A percentile compares a stretch with the other conserved stretches of the same genome.
phyloP scores from a whole-genome alignment of 352 stramenopile species.

The Pythium aristosporum region DNA sequence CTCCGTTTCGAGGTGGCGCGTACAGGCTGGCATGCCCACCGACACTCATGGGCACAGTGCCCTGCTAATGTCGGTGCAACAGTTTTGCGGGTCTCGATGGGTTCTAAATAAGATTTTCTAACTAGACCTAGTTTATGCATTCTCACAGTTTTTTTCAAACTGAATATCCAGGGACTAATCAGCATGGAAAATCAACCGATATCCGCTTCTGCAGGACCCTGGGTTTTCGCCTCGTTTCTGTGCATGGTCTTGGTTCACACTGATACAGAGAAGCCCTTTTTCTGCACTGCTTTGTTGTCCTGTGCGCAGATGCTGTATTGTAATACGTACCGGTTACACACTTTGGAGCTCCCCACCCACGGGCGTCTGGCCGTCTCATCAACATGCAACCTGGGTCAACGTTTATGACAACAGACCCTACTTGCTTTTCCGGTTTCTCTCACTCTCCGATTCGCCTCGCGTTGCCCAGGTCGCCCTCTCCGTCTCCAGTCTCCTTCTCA shows the following conservation, averaged over 20 bases:
- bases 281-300: too few species aligned
- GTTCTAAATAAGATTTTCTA: background rate
- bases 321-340: too few species aligned
- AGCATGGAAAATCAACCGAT: background rate
- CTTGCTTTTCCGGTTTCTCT: background rate
- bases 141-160: background rate
- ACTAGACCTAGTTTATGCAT: constrained; percentile 1
- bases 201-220: background rate
- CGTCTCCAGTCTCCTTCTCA: background rate
- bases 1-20: too few species aligned
- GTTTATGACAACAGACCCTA: background rate
- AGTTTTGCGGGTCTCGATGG: background rate
- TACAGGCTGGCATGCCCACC: background rate
- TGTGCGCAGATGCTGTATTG: too few species aligned
- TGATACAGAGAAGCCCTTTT: too few species aligned
- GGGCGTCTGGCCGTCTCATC: too few species aligned
- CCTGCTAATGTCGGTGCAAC: too few species aligned
- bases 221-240: too few species aligned
- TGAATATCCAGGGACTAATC: background rate
- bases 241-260: too few species aligned
- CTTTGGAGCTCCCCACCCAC: too few species aligned
- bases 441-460: constrained; percentile 19
- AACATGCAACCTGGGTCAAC: background rate
- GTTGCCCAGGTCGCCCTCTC: too few species aligned
- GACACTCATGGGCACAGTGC: background rate